Percentiles rank a stretch among this genome's conserved stretches.
Evolutionary conservation across 805 yeast species (phyloP).

Genomic region (Kuraishia molischiana): DNA sequence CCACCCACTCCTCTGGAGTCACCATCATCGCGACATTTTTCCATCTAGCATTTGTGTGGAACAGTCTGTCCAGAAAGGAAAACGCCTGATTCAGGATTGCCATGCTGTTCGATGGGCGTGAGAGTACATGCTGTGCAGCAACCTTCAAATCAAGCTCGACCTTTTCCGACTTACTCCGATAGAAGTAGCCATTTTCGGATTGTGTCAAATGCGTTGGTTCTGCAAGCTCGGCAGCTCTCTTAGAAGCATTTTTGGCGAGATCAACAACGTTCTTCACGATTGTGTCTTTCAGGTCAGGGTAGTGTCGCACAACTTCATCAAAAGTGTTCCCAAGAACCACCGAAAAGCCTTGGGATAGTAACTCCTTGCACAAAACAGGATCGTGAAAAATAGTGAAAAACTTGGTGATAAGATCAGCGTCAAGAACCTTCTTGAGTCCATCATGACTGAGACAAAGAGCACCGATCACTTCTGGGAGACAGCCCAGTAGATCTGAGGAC

Average conservation of each 20-base stretch:
- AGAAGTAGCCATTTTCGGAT: conserved; percentile 20
- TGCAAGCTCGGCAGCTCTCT: conserved; percentile 11
- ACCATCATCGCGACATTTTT: conserved; percentile 26
- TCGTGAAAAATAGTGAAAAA: conserved; percentile 43
- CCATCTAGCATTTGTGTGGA: conserved; percentile 44
- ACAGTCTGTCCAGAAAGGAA: conserved; percentile 39
- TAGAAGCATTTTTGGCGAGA: conserved; percentile 36
- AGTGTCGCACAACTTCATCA: conserved; percentile 79
- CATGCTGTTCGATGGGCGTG: too few relatives aligned
- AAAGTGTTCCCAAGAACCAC: conserved; percentile 54
- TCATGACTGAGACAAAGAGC: conserved; percentile 73
- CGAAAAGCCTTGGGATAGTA: conserved; percentile 43
- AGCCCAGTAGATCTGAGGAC: conserved; percentile 44
- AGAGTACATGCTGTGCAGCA: too few relatives aligned
- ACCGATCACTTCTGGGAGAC: conserved; percentile 68
- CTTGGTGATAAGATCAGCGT: conserved; percentile 22
- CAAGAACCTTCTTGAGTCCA: conserved; percentile 53
- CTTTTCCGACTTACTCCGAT: too few relatives aligned
- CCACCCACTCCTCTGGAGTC: conserved; percentile 33
- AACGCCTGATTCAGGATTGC: conserved; percentile 42
- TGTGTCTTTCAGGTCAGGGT: conserved; percentile 56
- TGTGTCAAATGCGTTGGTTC: conserved; percentile 15
- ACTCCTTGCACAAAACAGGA: conserved; percentile 38
- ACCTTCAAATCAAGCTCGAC: too few relatives aligned
- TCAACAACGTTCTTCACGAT: conserved; percentile 39